A percentile compares a stretch with the other conserved stretches of the same genome.
Conservation (phyloP, 805 yeast genomes). For the Lachancea quebecensis region DNA sequence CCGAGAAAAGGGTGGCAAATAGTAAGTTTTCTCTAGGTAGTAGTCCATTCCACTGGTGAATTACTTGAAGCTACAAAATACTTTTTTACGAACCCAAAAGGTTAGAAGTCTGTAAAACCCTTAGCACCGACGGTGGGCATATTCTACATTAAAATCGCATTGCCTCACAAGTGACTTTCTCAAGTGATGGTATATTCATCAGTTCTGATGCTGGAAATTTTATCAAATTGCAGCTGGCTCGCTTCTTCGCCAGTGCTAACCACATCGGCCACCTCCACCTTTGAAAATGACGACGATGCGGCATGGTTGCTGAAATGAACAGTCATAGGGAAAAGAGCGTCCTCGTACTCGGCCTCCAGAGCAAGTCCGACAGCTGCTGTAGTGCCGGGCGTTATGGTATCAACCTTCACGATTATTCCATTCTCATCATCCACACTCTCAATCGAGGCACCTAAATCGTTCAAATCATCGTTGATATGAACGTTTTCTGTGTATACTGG, state of each 20-base stretch:
- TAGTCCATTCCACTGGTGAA: not conserved
- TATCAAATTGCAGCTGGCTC: slow-evolving; percentile 63
- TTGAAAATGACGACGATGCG: slow-evolving; percentile 52
- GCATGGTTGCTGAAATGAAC: slow-evolving; percentile 49
- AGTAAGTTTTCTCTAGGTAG: not conserved
- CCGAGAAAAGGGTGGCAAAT: slow-evolving; percentile 5
- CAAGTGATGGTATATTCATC: slow-evolving; percentile 51
- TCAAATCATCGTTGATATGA: slow-evolving; percentile 40
- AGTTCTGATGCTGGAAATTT: slow-evolving; percentile 47
- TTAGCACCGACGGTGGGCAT: too few species aligned
- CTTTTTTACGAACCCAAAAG: too few species aligned
- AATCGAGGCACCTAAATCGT: slow-evolving; percentile 48
- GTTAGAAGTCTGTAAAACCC: too few species aligned
- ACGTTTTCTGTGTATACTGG: slow-evolving; percentile 60
- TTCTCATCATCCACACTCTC: slow-evolving; percentile 51
- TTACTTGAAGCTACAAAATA: too few species aligned
- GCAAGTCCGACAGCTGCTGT: slow-evolving; percentile 75
- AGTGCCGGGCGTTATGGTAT: slow-evolving; percentile 41
- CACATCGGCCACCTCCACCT: slow-evolving; percentile 56
- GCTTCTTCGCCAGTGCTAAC: slow-evolving; percentile 42
- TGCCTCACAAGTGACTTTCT: not conserved
- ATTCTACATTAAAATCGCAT: too few species aligned
- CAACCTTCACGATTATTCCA: slow-evolving; percentile 63
- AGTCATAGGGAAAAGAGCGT: slow-evolving; percentile 81
- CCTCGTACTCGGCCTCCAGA: slow-evolving; percentile 71